A percentile compares a stretch with the other conserved stretches of the same genome.
Evolutionary conservation across 2,329 filamentous ascomycete genomes (phyloP).

Genomic region (Aspergillaceae sp.): DNA sequence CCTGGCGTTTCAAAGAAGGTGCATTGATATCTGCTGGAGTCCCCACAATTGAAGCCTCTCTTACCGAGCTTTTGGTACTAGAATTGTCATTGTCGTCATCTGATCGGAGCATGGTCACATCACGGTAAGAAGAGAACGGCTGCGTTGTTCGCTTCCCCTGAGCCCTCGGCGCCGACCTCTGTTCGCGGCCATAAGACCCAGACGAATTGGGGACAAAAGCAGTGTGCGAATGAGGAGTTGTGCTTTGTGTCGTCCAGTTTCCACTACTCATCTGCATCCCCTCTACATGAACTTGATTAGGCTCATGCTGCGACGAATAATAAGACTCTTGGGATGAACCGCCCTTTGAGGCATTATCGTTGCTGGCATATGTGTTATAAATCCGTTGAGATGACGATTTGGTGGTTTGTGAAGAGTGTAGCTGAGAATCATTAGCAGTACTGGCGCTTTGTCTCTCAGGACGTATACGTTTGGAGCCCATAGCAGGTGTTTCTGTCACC

Average conservation of each 20-base stretch:
- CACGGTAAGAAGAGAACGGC: slow-evolving; percentile 14
- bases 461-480: slow-evolving; percentile 6
- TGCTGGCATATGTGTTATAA: slow-evolving; percentile 23
- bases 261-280: slow-evolving; percentile 16
- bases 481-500: slow-evolving; percentile 23
- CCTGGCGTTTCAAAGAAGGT: slow-evolving; percentile 8
- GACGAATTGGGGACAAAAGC: slow-evolving; percentile 19
- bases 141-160: slow-evolving; percentile 10
- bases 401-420: slow-evolving; percentile 13
- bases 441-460: slow-evolving; percentile 1
- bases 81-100: not conserved
- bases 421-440: slow-evolving; percentile 1
- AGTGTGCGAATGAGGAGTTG: slow-evolving; percentile 9
- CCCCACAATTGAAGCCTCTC: not conserved
- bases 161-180: slow-evolving; percentile 3
- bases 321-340: slow-evolving; percentile 10
- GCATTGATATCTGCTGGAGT: slow-evolving; percentile 2
- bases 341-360: slow-evolving; percentile 11
- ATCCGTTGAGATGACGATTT: slow-evolving; percentile 28
- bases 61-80: not conserved
- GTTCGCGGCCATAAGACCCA: slow-evolving; percentile 9
- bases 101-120: slow-evolving; percentile 1
- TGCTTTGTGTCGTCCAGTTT: slow-evolving; percentile 9
- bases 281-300: slow-evolving; percentile 2
- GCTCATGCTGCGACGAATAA: slow-evolving; percentile 4